A percentile compares a stretch with the other conserved stretches of the same genome.
phyloP scores from a whole-genome alignment of 2,329 filamentous ascomycete species.

The Metarhizium album region DNA sequence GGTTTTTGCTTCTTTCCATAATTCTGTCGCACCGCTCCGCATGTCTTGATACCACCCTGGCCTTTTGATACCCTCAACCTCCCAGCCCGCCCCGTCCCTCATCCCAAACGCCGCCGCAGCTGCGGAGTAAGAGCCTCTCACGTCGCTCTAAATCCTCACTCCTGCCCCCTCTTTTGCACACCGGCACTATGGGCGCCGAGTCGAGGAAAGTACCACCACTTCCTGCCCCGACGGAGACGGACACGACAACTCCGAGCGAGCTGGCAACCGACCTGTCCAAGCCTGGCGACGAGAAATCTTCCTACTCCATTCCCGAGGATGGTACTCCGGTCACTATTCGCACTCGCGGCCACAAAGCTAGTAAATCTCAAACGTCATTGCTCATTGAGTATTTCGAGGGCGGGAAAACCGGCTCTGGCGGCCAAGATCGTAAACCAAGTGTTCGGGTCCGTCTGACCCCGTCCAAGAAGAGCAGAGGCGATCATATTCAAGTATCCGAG shows the following conservation, averaged over 20 bases:
- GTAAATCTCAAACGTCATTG: constrained; percentile 74
- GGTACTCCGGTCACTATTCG: constrained; percentile 86
- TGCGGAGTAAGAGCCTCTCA: not conserved
- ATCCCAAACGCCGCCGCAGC: not conserved
- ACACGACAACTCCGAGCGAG: constrained; percentile 52
- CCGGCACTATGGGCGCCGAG: constrained; percentile 43
- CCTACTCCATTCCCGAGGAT: constrained; percentile 75
- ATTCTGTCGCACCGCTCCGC: constrained; percentile 12
- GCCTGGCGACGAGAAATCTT: constrained; percentile 58
- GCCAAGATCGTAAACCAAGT: constrained; percentile 63
- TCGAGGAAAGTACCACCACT: constrained; percentile 52
- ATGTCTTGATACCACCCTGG: constrained; percentile 19
- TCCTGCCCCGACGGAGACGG: constrained; percentile 69
- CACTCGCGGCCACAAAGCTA: constrained; percentile 52
- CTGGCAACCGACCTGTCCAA: constrained; percentile 55
- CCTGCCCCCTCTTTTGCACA: not conserved
- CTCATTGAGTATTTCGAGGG: constrained; percentile 94
- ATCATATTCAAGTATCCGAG: constrained; percentile 81
- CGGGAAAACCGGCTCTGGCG: constrained; percentile 48
- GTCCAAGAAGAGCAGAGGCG: constrained; percentile 56
- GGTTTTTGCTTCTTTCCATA: constrained; percentile 1
- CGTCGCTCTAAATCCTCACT: not conserved
- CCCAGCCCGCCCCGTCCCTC: not conserved
- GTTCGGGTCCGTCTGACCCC: constrained; percentile 73
- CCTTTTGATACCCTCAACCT: constrained; percentile 10